Evolutionary conservation across 1,139 yeast species (phyloP).

Genomic region (Geotrichum klebahnii): DNA sequence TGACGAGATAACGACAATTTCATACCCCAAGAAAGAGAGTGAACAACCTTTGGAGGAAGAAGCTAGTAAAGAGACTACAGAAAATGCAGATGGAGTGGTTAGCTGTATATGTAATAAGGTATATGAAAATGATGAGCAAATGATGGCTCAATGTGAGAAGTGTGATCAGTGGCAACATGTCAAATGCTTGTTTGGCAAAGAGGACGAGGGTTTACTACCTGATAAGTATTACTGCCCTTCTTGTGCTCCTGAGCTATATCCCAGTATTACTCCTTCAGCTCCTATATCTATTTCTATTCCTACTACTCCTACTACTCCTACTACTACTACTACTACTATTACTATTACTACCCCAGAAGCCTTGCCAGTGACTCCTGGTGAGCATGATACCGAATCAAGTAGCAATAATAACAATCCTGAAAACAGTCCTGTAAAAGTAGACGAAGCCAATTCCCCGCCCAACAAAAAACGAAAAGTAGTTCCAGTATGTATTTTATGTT

Average conservation of each 20-base stretch:
- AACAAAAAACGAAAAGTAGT: constrained; percentile 7
- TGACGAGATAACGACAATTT: constrained; percentile 22
- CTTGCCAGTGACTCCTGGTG: neutral
- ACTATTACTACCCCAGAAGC: neutral
- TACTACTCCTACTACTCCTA: constrained; percentile 1
- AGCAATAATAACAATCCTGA: constrained; percentile 8
- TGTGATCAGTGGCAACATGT: constrained; percentile 87
- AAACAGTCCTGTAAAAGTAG: constrained; percentile 12
- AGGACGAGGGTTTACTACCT: constrained; percentile 43
- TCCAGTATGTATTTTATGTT: constrained; percentile 1
- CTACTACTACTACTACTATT: neutral
- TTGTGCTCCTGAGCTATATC: constrained; percentile 47
- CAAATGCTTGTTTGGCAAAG: constrained; percentile 59
- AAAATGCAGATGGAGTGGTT: constrained; percentile 30
- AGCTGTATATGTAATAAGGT: constrained; percentile 60
- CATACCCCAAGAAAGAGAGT: constrained; percentile 11
- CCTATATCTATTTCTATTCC: constrained; percentile 3
- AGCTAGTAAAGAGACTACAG: constrained; percentile 23
- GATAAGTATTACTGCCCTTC: constrained; percentile 49
- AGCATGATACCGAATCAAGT: constrained; percentile 7
- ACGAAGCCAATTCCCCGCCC: constrained; percentile 6
- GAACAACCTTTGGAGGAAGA: constrained; percentile 9
- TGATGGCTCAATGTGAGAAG: constrained; percentile 74
- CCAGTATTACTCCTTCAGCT: constrained; percentile 27
- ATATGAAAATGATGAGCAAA: constrained; percentile 55